Conservation (phyloP, 1,139 yeast genomes). For the Pichia sp. region DNA sequence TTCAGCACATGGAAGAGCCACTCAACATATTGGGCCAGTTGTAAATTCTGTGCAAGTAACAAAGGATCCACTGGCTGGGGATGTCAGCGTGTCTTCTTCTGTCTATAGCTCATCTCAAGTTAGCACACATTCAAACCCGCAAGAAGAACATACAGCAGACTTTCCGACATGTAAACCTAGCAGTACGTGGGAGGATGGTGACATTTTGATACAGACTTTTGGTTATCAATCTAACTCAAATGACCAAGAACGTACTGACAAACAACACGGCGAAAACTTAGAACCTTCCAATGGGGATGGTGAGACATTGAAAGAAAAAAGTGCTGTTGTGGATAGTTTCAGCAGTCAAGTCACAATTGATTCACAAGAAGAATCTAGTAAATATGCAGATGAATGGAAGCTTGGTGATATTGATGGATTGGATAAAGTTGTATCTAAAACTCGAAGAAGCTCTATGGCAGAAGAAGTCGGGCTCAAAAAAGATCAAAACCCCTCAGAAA, state of each 20-base stretch:
- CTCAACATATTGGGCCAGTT: no score
- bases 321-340: no score
- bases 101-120: no score
- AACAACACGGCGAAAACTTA: neutral
- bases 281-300: slow-evolving; percentile 3
- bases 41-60: no score
- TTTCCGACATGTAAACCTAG: no score
- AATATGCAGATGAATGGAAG: slow-evolving; percentile 11
- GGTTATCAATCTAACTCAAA: slow-evolving; percentile 17
- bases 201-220: slow-evolving; percentile 14
- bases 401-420: slow-evolving; percentile 20
- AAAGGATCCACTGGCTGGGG: no score
- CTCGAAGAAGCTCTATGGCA: no score
- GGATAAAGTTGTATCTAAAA: slow-evolving; percentile 10
- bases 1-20: no score
- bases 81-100: no score
- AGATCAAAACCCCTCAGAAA: neutral
- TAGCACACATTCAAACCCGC: no score
- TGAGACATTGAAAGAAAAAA: slow-evolving; percentile 4
- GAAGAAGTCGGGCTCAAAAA: no score
- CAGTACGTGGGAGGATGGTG: slow-evolving; percentile 19
- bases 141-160: no score
- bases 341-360: neutral
- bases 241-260: neutral
- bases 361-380: neutral